Conservation (phyloP, 2,329 filamentous ascomycete genomes). For the Pyrenophora seminiperda region DNA sequence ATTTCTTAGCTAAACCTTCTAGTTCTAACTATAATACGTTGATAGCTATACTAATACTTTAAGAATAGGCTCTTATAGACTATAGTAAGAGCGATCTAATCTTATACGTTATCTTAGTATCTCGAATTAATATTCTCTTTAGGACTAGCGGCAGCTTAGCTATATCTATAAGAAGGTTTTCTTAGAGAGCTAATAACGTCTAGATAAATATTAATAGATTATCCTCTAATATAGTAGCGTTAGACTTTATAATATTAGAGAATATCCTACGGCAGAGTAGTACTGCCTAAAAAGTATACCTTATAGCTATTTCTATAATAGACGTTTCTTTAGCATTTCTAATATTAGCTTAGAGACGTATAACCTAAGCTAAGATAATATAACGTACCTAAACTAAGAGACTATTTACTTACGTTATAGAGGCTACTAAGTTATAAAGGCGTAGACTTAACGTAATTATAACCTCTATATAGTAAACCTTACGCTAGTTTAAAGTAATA, state of each 20-base stretch:
- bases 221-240: constrained; percentile 11
- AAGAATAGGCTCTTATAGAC: constrained; percentile 41
- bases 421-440: constrained; percentile 36
- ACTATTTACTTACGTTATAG: constrained; percentile 8
- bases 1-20: constrained; percentile 24
- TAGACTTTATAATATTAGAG: constrained; percentile 23
- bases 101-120: constrained; percentile 53
- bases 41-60: constrained; percentile 45
- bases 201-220: constrained; percentile 41
- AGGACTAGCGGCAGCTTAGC: constrained; percentile 37
- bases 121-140: constrained; percentile 50
- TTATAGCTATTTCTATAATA: constrained; percentile 49
- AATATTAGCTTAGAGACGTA: constrained; percentile 54
- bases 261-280: constrained; percentile 61
- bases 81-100: constrained; percentile 44
- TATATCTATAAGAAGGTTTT: constrained; percentile 51
- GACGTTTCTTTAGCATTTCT: constrained; percentile 46
- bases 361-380: constrained; percentile 57
- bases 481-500: constrained; percentile 62
- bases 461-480: constrained; percentile 61
- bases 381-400: constrained; percentile 52
- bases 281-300: constrained; percentile 59
- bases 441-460: constrained; percentile 58
- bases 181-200: constrained; percentile 52
- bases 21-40: constrained; percentile 51